Conservation (phyloP, 176 grass and related monocot genomes). For the Oryza punctata region DNA sequence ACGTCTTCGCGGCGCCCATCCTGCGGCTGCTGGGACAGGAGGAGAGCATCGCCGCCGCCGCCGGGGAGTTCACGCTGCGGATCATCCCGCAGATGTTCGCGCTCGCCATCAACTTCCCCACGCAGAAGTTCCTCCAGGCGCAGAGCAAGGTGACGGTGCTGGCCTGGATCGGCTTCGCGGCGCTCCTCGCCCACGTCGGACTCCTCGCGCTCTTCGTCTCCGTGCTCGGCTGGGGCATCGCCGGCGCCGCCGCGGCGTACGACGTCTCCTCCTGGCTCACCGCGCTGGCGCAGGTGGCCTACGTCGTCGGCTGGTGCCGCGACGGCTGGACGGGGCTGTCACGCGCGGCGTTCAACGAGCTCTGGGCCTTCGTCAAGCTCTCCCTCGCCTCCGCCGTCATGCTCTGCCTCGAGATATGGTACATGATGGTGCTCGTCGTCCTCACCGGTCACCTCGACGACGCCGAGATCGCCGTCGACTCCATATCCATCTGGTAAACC, state of each 20-base stretch:
- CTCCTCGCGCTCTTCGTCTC: slow-evolving; percentile 61
- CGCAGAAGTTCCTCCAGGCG: slow-evolving; percentile 89
- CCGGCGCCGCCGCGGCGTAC: slow-evolving; percentile 63
- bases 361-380: slow-evolving; percentile 74
- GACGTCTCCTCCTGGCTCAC: slow-evolving; percentile 57
- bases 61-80: slow-evolving; percentile 54
- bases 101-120: slow-evolving; percentile 76
- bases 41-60: slow-evolving; percentile 46
- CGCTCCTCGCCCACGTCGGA: slow-evolving; percentile 54
- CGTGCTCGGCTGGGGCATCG: slow-evolving; percentile 54
- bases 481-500: slow-evolving; percentile 76
- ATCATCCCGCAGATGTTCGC: slow-evolving; percentile 92
- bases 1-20: slow-evolving; percentile 53
- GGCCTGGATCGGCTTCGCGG: slow-evolving; percentile 62
- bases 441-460: slow-evolving; percentile 84
- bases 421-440: slow-evolving; percentile 93
- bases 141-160: slow-evolving; percentile 77
- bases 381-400: slow-evolving; percentile 74
- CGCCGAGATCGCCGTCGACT: slow-evolving; percentile 84
- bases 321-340: slow-evolving; percentile 77
- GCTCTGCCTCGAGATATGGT: slow-evolving; percentile 93
- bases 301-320: slow-evolving; percentile 60
- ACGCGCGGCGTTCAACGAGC: slow-evolving; percentile 43
- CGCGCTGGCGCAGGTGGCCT: slow-evolving; percentile 60
- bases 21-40: slow-evolving; percentile 78